Percentiles rank a stretch among this genome's conserved stretches.
These are phyloP conservation scores for Dicorynia guianensis DNA, from an alignment of 306 rosid genomes.

Conservation along the genomic window DNA sequence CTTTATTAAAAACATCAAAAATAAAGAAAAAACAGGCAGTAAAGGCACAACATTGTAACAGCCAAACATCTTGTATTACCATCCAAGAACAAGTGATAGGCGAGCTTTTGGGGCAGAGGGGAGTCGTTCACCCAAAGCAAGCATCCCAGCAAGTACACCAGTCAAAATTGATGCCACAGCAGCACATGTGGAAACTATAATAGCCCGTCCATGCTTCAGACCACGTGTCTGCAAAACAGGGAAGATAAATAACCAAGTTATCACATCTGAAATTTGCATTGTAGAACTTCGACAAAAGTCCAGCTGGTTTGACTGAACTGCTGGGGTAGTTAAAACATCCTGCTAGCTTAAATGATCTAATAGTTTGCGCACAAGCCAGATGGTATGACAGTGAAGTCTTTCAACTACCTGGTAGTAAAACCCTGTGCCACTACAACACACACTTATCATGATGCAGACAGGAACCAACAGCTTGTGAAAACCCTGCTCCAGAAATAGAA, in stretches of 20 bases:
- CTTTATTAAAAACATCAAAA: neutral
- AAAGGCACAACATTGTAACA: constrained; percentile 12
- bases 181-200: constrained; percentile 91
- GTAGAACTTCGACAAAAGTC: constrained; percentile 23
- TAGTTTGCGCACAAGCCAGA: constrained; percentile 26
- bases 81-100: constrained; percentile 81
- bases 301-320: constrained; percentile 15
- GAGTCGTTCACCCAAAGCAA: constrained; percentile 92
- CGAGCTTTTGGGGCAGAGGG: constrained; percentile 90
- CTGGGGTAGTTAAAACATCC: constrained; percentile 8
- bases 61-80: constrained; percentile 59
- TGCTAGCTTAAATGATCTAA: constrained; percentile 26
- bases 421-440: constrained; percentile 80
- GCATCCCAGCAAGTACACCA: constrained; percentile 97
- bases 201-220: constrained; percentile 94
- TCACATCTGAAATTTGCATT: constrained; percentile 11
- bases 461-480: constrained; percentile 83
- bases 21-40: neutral
- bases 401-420: constrained; percentile 86
- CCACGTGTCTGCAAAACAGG: constrained; percentile 77
- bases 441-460: constrained; percentile 74
- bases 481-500: constrained; percentile 91
- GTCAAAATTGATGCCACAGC: constrained; percentile 97
- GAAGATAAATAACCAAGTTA: constrained; percentile 24
- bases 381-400: neutral